Evolutionary conservation across 1,284 basidiomycete species (phyloP), one percentile per base, ranked within the genome.

Genomic region (Cryptococcus sp.): DNA sequence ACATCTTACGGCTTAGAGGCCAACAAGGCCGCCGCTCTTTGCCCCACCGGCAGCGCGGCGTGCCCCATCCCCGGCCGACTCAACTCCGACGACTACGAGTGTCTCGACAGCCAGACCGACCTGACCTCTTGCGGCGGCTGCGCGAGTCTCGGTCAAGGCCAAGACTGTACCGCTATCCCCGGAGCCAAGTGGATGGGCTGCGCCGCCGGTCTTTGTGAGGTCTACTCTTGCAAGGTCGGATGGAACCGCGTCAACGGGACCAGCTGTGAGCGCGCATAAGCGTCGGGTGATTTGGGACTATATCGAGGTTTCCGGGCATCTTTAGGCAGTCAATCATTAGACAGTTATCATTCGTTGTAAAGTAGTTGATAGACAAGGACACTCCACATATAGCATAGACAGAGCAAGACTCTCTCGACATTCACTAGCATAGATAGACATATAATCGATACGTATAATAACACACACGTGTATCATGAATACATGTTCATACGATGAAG

Each of bases 171-270:
- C 35, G 76, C 81, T 38, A 88, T 90, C 62, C 62, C 77, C 48
- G 85, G 85, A 54, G 85, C 82, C 8, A 83, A 83, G 82, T 87
- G 86, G 68, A 87, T 89, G 64, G 85, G 83, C n/a, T 91, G 89
- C 74, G 82, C 84, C 48, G 38, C 35, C 54, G 84, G 85, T 47
- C 65, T 72, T 63, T 88, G 86, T 77, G 76, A 79, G 57, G 83
- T 79, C 47, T 77, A 77, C 64, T 69, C 65, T 15, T 78, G 77
- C 56, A 62, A 59, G 51, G 54, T 55, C 2, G 76, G 76, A 1
- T 78, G 66, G 67, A 62, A 58, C 22, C 57, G 47, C 22, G 25
- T 20, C 17, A 57, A 58, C 27, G 60, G 60, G 15, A 50, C 57
- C 8, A 50, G 50, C 41, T 62, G 60, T 49, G 50, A 58, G 38